Percentiles rank a stretch among this genome's conserved stretches.
phyloP scores from a whole-genome alignment of 805 yeast species.

The Myxozyma monticola region DNA sequence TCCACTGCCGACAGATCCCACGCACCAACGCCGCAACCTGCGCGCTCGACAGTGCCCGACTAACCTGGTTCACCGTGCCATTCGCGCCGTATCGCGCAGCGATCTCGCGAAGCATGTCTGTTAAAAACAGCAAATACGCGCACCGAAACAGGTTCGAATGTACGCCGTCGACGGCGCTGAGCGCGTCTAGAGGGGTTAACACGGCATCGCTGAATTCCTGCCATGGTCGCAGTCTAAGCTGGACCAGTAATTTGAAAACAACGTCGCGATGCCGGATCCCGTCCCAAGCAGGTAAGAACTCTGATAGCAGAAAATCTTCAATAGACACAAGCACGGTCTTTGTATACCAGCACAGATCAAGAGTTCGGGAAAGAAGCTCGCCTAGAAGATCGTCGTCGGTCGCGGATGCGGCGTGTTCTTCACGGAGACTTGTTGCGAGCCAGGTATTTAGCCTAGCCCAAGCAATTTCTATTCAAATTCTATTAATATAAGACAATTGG shows the following conservation, averaged over 20 bases:
- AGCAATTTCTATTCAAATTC: conserved; percentile 1
- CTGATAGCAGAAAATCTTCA: conserved; percentile 11
- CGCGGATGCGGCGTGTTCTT: conserved; percentile 1
- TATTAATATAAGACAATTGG: no score
- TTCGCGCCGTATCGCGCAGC: no score
- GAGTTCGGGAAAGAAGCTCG: conserved; percentile 9
- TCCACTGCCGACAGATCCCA: no score
- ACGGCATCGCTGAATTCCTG: background rate
- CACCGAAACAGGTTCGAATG: no score
- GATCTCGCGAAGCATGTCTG: no score
- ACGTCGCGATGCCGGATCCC: conserved; percentile 6
- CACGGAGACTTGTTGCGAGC: conserved; percentile 9
- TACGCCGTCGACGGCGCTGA: no score
- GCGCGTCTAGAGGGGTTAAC: background rate
- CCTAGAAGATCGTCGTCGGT: background rate
- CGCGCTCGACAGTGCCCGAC: no score
- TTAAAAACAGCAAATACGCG: conserved; percentile 3
- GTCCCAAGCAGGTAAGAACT: conserved; percentile 14
- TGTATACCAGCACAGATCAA: conserved; percentile 9
- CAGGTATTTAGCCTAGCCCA: conserved; percentile 23
- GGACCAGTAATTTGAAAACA: conserved; percentile 6
- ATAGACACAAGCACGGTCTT: conserved; percentile 4
- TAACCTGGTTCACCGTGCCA: no score
- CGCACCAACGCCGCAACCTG: no score
- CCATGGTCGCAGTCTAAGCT: conserved; percentile 7